Conservation (phyloP, 2,329 filamentous ascomycete species). For the Paraphaeosphaeria minitans region DNA sequence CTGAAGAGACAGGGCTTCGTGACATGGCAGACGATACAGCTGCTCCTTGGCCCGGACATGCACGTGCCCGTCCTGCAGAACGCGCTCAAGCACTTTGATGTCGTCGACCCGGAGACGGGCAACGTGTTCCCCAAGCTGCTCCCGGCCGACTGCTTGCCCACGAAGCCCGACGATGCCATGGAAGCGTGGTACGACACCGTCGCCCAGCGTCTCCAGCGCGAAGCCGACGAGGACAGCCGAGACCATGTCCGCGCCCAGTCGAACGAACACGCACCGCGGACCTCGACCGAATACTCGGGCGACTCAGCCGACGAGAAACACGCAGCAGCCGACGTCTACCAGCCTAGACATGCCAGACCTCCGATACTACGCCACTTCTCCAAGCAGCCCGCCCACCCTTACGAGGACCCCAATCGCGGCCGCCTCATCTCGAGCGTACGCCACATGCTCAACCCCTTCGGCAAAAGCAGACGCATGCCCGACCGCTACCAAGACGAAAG, state of each 20-base stretch:
- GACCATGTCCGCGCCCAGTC: slow-evolving; percentile 21
- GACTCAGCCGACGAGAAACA: slow-evolving; percentile 50
- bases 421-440: slow-evolving; percentile 37
- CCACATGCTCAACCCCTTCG: slow-evolving; percentile 45
- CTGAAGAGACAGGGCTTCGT: slow-evolving; percentile 85
- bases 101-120: slow-evolving; percentile 72
- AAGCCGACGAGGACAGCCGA: slow-evolving; percentile 54
- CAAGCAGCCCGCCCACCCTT: slow-evolving; percentile 30
- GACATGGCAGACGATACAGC: slow-evolving; percentile 90
- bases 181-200: slow-evolving; percentile 84
- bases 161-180: slow-evolving; percentile 76
- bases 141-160: slow-evolving; percentile 73
- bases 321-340: slow-evolving; percentile 57
- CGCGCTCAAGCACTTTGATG: slow-evolving; percentile 76
- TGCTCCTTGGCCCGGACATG: slow-evolving; percentile 84
- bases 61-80: slow-evolving; percentile 84
- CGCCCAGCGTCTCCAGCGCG: slow-evolving; percentile 69
- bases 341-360: slow-evolving; percentile 48
- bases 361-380: slow-evolving; percentile 50
- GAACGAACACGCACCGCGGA: slow-evolving; percentile 35
- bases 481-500: slow-evolving; percentile 34
- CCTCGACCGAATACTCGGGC: slow-evolving; percentile 41
- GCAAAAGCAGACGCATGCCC: slow-evolving; percentile 30
- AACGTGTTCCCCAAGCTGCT: slow-evolving; percentile 62
- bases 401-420: slow-evolving; percentile 33